phyloP scores from a whole-genome alignment of 805 yeast species.

The Lachancea mirantina region DNA sequence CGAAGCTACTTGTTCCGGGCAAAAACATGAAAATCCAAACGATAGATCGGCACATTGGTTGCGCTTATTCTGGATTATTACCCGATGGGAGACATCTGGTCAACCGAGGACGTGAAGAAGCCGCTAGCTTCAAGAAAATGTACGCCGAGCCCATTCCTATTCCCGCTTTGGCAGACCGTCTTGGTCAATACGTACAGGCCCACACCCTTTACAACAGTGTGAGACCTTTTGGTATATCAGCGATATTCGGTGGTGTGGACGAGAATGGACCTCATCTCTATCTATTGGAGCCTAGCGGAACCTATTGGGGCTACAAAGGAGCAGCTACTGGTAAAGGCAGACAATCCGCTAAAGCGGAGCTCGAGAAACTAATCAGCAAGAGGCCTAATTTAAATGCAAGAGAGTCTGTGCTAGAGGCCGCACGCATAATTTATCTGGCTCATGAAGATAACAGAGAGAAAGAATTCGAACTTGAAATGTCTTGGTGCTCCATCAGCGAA shows the following conservation, averaged over 20 bases:
- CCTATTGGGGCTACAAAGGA: constrained; percentile 95
- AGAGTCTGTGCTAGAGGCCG: constrained; percentile 91
- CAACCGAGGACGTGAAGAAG: constrained; percentile 87
- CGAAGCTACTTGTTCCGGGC: constrained; percentile 83
- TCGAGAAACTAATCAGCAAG: constrained; percentile 64
- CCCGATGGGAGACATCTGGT: constrained; percentile 97
- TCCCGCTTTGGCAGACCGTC: constrained; percentile 74
- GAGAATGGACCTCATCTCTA: constrained; percentile 84
- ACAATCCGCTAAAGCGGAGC: constrained; percentile 94
- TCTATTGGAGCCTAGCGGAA: constrained; percentile 97
- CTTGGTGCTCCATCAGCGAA: constrained; percentile 75
- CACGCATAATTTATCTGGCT: constrained; percentile 84
- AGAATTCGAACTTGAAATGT: constrained; percentile 89
- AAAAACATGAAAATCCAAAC: constrained; percentile 88
- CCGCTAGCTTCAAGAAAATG: constrained; percentile 64
- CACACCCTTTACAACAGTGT: constrained; percentile 94
- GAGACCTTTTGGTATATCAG: constrained; percentile 92
- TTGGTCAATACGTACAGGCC: constrained; percentile 90
- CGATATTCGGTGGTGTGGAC: constrained; percentile 92
- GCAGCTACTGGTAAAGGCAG: constrained; percentile 98
- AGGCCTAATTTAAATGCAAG: constrained; percentile 45
- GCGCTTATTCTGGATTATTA: constrained; percentile 86
- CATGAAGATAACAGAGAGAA: constrained; percentile 98
- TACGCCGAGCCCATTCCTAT: constrained; percentile 74
- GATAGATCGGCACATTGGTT: constrained; percentile 88